Conservation (phyloP, 495 filamentous ascomycete species). For the Penicillium daleae region DNA sequence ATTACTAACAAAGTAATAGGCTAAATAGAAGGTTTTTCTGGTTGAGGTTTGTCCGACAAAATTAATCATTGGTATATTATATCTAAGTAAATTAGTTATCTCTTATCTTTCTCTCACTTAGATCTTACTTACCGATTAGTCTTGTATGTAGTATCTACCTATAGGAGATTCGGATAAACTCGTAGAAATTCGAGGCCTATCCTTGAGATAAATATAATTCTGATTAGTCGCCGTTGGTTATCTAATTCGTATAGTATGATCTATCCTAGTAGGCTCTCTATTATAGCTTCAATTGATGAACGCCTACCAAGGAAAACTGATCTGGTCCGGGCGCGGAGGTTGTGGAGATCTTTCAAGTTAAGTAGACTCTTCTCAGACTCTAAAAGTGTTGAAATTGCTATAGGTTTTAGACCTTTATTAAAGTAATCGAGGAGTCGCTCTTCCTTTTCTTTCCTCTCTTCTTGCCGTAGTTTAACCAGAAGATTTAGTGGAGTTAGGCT, state of each 20-base stretch:
- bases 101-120: background rate
- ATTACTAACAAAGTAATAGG: too few species aligned
- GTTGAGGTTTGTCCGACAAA: background rate
- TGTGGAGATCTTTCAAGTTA: background rate
- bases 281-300: background rate
- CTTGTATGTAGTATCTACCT: background rate
- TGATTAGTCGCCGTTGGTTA: background rate
- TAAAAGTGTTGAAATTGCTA: background rate
- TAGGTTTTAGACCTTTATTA: background rate
- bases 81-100: background rate
- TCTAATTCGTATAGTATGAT: background rate
- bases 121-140: background rate
- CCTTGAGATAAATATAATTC: background rate
- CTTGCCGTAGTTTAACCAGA: background rate
- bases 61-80: background rate
- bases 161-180: background rate
- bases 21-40: background rate
- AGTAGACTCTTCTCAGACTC: background rate
- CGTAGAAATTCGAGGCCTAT: background rate
- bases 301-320: background rate
- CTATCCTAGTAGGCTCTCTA: background rate
- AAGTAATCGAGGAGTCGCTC: background rate
- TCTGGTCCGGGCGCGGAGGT: background rate
- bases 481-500: background rate
- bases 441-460: background rate